These are phyloP conservation scores for Heimioporus sp. DNA, from an alignment of 768 basidiomycete species.

Conservation along the genomic window DNA sequence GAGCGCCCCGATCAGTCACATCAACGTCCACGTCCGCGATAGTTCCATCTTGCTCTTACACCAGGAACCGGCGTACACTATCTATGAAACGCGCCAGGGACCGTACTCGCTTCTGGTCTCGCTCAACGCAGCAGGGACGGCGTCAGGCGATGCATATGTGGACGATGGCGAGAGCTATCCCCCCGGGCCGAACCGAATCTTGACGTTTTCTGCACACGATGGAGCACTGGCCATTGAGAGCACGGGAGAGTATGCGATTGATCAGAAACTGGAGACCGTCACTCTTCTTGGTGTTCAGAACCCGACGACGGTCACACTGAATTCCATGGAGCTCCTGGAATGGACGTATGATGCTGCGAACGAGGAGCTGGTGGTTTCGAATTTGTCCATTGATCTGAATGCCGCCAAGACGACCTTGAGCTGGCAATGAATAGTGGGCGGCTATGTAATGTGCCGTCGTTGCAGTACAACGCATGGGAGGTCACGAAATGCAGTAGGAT, in stretches of 20 bases:
- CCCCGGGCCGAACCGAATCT: not conserved
- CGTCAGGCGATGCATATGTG: constrained; percentile 60
- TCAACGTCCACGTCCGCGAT: constrained; percentile 72
- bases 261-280: constrained; percentile 47
- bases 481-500: too few relatives aligned
- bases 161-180: constrained; percentile 55
- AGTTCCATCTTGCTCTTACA: constrained; percentile 65
- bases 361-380: constrained; percentile 41
- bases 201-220: not conserved
- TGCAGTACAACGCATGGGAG: too few relatives aligned
- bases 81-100: constrained; percentile 59
- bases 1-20: constrained; percentile 68
- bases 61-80: constrained; percentile 61
- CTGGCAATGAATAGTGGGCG: not conserved
- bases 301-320: constrained; percentile 40
- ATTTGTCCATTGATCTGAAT: constrained; percentile 26
- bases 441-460: too few relatives aligned
- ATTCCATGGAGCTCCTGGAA: constrained; percentile 11
- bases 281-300: constrained; percentile 55
- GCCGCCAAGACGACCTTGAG: not conserved
- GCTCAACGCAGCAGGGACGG: constrained; percentile 43
- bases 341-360: constrained; percentile 42
- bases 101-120: constrained; percentile 65
- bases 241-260: constrained; percentile 31
- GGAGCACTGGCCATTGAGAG: constrained; percentile 36